These are phyloP conservation scores for Aspergillus kassunensis DNA, from an alignment of 495 filamentous ascomycete species.

Conservation along the genomic window DNA sequence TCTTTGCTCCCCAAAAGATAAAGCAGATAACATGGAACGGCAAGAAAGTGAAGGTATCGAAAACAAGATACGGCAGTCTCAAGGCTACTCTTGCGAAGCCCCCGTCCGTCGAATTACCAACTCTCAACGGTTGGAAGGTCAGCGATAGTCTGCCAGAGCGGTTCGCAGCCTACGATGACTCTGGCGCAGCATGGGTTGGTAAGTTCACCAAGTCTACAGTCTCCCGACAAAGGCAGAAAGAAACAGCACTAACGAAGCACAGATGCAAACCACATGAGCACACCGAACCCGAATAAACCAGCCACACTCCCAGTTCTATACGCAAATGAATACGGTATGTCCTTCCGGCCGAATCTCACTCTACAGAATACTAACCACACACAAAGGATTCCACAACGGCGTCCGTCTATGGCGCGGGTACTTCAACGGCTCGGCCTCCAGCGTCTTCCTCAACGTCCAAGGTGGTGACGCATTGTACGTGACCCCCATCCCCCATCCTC, in stretches of 20 bases:
- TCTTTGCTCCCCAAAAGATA: constrained; percentile 51
- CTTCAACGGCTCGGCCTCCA: constrained; percentile 55
- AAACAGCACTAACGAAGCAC: constrained; percentile 31
- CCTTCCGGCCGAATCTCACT: not conserved
- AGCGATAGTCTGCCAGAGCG: constrained; percentile 69
- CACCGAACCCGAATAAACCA: constrained; percentile 57
- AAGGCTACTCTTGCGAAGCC: constrained; percentile 44
- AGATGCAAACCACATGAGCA: constrained; percentile 47
- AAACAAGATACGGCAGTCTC: constrained; percentile 45
- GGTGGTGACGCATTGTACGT: constrained; percentile 57
- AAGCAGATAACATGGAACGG: constrained; percentile 57
- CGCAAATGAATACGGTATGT: constrained; percentile 57
- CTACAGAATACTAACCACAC: not conserved
- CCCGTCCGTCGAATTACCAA: constrained; percentile 45
- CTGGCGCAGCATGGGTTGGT: constrained; percentile 52
- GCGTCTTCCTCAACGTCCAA: constrained; percentile 53
- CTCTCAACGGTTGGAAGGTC: constrained; percentile 58
- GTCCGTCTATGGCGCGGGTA: constrained; percentile 65
- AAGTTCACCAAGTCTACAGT: constrained; percentile 24
- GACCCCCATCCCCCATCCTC: no score
- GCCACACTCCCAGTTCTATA: constrained; percentile 54
- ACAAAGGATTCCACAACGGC: constrained; percentile 60
- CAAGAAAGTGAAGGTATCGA: constrained; percentile 28
- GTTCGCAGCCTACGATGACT: constrained; percentile 56
- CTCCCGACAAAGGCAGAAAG: not conserved